These are phyloP conservation scores for Mycena vitilis DNA, from an alignment of 768 basidiomycete species.

Conservation along the genomic window DNA sequence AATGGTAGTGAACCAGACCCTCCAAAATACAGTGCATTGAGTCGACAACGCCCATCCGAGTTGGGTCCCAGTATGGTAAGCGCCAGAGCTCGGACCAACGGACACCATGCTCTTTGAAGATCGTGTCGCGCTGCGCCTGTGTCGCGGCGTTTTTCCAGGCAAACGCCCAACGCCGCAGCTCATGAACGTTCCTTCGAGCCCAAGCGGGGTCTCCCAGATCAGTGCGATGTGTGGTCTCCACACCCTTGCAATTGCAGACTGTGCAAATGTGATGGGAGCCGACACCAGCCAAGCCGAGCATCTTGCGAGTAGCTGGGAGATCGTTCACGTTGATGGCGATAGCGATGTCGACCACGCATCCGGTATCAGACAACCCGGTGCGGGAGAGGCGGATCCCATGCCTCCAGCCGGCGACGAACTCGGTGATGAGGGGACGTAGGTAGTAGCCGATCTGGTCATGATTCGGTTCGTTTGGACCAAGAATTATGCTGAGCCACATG, in stretches of 20 bases:
- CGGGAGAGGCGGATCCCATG: slow-evolving; percentile 30
- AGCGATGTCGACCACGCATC: slow-evolving; percentile 17
- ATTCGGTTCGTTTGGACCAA: slow-evolving; percentile 42
- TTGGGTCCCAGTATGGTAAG: slow-evolving; percentile 46
- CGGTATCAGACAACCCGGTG: slow-evolving; percentile 22
- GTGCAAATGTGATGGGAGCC: slow-evolving; percentile 42
- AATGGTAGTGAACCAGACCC: slow-evolving; percentile 38
- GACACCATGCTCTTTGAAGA: slow-evolving; percentile 37
- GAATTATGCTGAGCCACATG: slow-evolving; percentile 45
- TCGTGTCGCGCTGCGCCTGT: slow-evolving; percentile 27
- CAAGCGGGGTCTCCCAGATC: slow-evolving; percentile 32
- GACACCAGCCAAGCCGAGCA: slow-evolving; percentile 37
- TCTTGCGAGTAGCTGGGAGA: slow-evolving; percentile 43
- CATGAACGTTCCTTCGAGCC: slow-evolving; percentile 26
- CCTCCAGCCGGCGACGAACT: slow-evolving; percentile 37
- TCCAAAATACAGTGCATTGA: slow-evolving; percentile 47
- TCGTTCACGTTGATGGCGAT: slow-evolving; percentile 42
- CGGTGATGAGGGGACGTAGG: slow-evolving; percentile 42
- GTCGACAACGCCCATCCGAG: slow-evolving; percentile 42
- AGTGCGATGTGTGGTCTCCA: slow-evolving; percentile 25
- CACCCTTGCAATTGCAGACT: slow-evolving; percentile 40
- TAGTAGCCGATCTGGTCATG: slow-evolving; percentile 42
- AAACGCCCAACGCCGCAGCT: slow-evolving; percentile 31
- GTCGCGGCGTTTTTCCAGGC: slow-evolving; percentile 26
- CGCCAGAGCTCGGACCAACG: slow-evolving; percentile 43